Evolutionary conservation across 305 asterid species (phyloP), one percentile per base, ranked within the genome.

Genomic region (Lippia alba): DNA sequence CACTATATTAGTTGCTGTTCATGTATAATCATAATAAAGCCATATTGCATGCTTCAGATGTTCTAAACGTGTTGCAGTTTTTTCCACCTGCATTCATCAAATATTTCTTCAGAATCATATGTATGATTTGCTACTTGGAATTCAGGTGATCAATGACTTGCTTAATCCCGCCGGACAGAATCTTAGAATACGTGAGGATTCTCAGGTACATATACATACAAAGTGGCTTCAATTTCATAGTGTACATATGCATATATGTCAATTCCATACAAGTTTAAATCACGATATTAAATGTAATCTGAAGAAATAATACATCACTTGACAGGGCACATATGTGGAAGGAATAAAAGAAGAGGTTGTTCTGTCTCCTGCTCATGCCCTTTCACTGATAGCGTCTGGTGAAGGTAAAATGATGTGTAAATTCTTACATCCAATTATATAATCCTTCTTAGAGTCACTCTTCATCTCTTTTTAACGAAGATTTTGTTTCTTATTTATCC

Each of bases 291-390:
- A 32, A 54, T 34, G n/a, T 46, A 74, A 56, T 64, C 33, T 69
- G 51, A 56, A 60, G 67, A 72, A 72, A 32, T 72, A 44, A 58
- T 59, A 53, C 69, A 49, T 67, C 63, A 75, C 62, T 74, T 66
- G 73, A 54, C 89, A 90, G 93, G 97, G 96, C 44, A 85, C 78
- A 8, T 86, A 85, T 70, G 96, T 88, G 70, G 97, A 88, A 78
- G 93, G 97, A 76, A 86, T 90, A 83, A 90, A 90, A 81, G 97
- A 90, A 76, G 96, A 90, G 81, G 97, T 90, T 73, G 91, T 90
- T 70, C 76, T 90, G 71, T 88, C 97, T 20, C 93, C 97, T 83
- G 97, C 97, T 74, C 97, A 90, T 69, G 96, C 97, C 76, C 97
- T 90, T 86, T 90, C 96, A 10, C 71, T 90, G 55, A 86, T 90